Percentiles rank a stretch among this genome's conserved stretches.
Evolutionary conservation across 208 protist genomes (phyloP).

Genomic region (Blastocrithidia nonstop): DNA sequence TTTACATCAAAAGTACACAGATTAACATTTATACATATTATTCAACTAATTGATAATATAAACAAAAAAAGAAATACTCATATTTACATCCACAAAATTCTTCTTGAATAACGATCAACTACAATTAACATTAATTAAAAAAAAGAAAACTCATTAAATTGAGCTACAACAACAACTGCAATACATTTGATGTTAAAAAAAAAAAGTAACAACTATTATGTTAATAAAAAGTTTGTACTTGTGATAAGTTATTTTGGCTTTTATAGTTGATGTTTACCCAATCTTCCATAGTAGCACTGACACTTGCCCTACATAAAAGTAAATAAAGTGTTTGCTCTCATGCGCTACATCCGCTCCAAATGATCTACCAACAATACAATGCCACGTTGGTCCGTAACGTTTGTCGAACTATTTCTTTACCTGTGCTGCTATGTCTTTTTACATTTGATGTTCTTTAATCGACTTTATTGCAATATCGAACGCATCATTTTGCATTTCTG

Average conservation of each 20-base stretch:
- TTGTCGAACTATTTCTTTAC: constrained; percentile 99
- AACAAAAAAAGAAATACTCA: too few species aligned
- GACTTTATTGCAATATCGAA: constrained; percentile 94
- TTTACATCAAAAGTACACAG: too few species aligned
- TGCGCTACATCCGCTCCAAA: constrained; percentile 99
- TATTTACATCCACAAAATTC: too few species aligned
- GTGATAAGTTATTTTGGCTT: not conserved
- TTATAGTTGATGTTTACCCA: constrained; percentile 7
- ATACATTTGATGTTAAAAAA: too few species aligned
- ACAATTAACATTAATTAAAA: too few species aligned
- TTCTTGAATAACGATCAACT: too few species aligned
- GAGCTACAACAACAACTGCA: too few species aligned
- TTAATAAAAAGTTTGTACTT: too few species aligned
- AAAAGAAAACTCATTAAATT: too few species aligned
- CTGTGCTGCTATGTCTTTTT: constrained; percentile 99
- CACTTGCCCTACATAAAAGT: constrained; percentile 99
- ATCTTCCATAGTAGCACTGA: constrained; percentile 97
- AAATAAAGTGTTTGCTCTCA: constrained; percentile 98
- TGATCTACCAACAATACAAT: constrained; percentile 99
- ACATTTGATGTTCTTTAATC: constrained; percentile 98
- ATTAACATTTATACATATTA: too few species aligned
- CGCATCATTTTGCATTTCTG: constrained; percentile 96
- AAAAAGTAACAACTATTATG: too few species aligned
- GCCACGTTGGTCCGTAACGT: constrained; percentile 98
- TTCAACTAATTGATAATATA: too few species aligned